A percentile compares a stretch with the other conserved stretches of the same genome.
These are phyloP conservation scores for Globisporangium spiculum DNA, from an alignment of 352 stramenopile genomes.

Conservation along the genomic window DNA sequence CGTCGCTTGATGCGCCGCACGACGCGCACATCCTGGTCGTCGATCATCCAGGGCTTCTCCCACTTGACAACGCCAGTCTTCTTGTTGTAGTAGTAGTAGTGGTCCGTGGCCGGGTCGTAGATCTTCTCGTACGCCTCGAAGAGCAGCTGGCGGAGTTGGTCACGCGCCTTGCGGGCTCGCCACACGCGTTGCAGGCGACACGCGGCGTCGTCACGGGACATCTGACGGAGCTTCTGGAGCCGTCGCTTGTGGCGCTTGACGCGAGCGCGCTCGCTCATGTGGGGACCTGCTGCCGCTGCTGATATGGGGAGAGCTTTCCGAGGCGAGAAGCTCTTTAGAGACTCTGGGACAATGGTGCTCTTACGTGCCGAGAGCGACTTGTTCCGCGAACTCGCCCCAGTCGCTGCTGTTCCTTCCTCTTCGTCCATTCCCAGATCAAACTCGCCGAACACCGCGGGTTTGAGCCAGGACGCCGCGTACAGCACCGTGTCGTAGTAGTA, in stretches of 20 bases:
- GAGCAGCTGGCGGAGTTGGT: conserved; percentile 37
- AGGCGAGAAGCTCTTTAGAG: neutral
- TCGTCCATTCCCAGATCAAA: conserved; percentile 50
- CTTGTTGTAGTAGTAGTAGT: conserved; percentile 82
- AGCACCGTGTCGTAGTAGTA: conserved; percentile 73
- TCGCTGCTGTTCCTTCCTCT: neutral
- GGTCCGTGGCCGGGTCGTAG: conserved; percentile 52
- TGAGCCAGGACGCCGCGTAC: conserved; percentile 55
- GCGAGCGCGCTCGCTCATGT: conserved; percentile 51
- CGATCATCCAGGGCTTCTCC: conserved; percentile 53
- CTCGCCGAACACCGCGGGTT: conserved; percentile 45
- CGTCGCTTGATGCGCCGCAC: conserved; percentile 36
- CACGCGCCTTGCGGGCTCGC: conserved; percentile 34
- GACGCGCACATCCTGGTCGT: conserved; percentile 40
- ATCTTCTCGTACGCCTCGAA: conserved; percentile 71
- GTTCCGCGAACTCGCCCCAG: conserved; percentile 5
- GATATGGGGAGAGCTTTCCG: neutral
- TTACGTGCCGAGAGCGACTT: conserved; percentile 10
- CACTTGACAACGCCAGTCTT: conserved; percentile 63
- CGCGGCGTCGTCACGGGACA: conserved; percentile 53
- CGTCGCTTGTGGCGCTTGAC: conserved; percentile 62
- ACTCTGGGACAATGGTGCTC: conserved; percentile 11
- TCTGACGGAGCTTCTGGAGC: conserved; percentile 54
- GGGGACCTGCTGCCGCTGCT: conserved; percentile 14
- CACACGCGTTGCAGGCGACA: conserved; percentile 53